These are phyloP conservation scores for Cudoniella acicularis DNA, from an alignment of 495 filamentous ascomycete species.

Conservation along the genomic window DNA sequence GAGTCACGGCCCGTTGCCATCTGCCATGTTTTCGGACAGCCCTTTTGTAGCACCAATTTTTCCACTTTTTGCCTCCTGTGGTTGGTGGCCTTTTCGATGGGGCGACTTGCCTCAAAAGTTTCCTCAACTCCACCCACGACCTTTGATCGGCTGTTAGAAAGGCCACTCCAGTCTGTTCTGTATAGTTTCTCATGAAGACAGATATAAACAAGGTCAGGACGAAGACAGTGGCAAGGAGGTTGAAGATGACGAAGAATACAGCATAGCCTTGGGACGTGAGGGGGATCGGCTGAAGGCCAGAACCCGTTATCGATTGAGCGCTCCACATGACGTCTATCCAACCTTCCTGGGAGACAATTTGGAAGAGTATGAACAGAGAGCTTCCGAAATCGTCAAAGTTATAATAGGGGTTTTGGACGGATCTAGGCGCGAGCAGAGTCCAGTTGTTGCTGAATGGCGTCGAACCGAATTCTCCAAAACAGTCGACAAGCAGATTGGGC, in stretches of 20 bases:
- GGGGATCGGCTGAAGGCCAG: conserved; percentile 61
- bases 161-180: conserved; percentile 95
- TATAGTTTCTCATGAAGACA: conserved; percentile 99
- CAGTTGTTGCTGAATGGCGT: conserved; percentile 70
- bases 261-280: conserved; percentile 77
- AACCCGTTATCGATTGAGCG: conserved; percentile 77
- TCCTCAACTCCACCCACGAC: conserved; percentile 93
- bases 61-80: conserved; percentile 70
- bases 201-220: conserved; percentile 97
- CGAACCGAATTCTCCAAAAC: conserved; percentile 75
- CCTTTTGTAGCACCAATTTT: conserved; percentile 89
- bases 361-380: conserved; percentile 93
- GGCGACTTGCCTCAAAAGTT: conserved; percentile 87
- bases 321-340: conserved; percentile 90
- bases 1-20: conserved; percentile 82
- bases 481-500: conserved; percentile 61
- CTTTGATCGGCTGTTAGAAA: conserved; percentile 95
- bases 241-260: conserved; percentile 93
- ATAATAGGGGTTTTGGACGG: conserved; percentile 76
- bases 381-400: conserved; percentile 93
- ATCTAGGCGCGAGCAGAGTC: conserved; percentile 77
- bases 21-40: conserved; percentile 91
- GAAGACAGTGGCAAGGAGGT: conserved; percentile 94
- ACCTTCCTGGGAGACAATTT: conserved; percentile 98
- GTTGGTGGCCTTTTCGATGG: conserved; percentile 84